These are phyloP conservation scores for Astrothelium macrocarpum DNA, from an alignment of 495 filamentous ascomycete species.

Conservation along the genomic window DNA sequence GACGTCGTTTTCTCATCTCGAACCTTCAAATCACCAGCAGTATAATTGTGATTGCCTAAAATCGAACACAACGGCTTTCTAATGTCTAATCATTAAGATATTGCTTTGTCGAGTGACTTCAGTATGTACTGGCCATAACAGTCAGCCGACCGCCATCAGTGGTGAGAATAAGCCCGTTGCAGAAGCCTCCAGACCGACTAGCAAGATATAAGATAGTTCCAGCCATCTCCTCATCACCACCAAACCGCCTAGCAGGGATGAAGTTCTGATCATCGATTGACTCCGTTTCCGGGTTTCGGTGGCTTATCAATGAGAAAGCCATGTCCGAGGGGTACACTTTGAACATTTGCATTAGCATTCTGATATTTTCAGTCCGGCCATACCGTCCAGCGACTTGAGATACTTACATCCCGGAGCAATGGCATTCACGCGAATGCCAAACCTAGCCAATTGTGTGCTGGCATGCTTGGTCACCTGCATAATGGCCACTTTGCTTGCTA, in stretches of 20 bases:
- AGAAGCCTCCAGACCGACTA: conserved; percentile 9
- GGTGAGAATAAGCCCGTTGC: conserved; percentile 8
- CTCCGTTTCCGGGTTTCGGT: conserved; percentile 11
- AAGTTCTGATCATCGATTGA: conserved; percentile 9
- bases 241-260: conserved; percentile 8
- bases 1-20: neutral
- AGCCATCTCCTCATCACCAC: conserved; percentile 10
- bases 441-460: conserved; percentile 24
- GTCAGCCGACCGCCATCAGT: conserved; percentile 11
- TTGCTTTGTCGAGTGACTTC: neutral
- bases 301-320: conserved; percentile 7
- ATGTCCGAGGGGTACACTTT: conserved; percentile 14
- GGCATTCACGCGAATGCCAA: conserved; percentile 25
- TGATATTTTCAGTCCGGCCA: neutral
- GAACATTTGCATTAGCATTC: neutral
- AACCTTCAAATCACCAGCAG: neutral
- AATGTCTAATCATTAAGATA: neutral
- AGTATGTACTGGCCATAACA: conserved; percentile 12
- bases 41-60: neutral
- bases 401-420: conserved; percentile 18
- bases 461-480: conserved; percentile 32
- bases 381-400: neutral
- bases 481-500: conserved; percentile 25
- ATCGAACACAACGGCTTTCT: too few species aligned
- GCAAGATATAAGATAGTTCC: conserved; percentile 5